phyloP scores from a whole-genome alignment of 306 rosid species.

The Vigna hirtella region DNA sequence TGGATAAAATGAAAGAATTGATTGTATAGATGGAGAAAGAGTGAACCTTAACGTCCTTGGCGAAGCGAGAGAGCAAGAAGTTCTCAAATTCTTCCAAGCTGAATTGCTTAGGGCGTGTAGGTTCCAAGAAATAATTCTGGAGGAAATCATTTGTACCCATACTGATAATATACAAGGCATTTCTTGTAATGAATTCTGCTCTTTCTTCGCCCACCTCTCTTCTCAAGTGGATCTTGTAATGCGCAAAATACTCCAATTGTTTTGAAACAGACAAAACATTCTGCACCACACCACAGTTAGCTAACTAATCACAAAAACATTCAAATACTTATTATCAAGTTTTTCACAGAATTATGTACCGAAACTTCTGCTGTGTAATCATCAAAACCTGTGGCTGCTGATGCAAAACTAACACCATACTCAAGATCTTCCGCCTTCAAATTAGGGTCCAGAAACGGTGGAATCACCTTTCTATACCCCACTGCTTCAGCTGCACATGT shows the following conservation, averaged over 20 bases:
- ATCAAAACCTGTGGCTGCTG: slow-evolving; percentile 83
- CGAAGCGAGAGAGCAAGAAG: slow-evolving; percentile 65
- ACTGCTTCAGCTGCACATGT: slow-evolving; percentile 66
- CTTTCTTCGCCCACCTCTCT: slow-evolving; percentile 54
- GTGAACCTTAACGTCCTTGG: slow-evolving; percentile 53
- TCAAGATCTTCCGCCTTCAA: slow-evolving; percentile 56
- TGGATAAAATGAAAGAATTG: not conserved
- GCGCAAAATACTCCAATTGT: slow-evolving; percentile 69
- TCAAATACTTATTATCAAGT: not conserved
- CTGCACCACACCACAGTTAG: slow-evolving; percentile 47
- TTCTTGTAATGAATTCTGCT: slow-evolving; percentile 55
- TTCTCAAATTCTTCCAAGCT: slow-evolving; percentile 53
- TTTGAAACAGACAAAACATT: slow-evolving; percentile 61
- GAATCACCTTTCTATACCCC: slow-evolving; percentile 60
- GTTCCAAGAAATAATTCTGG: slow-evolving; percentile 74
- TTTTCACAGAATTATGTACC: slow-evolving; percentile 41
- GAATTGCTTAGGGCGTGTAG: slow-evolving; percentile 65
- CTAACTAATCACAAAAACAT: not conserved
- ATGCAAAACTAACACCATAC: slow-evolving; percentile 84
- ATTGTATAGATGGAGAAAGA: slow-evolving; percentile 18
- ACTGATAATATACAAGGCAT: slow-evolving; percentile 61
- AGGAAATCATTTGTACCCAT: slow-evolving; percentile 85
- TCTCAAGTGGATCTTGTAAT: slow-evolving; percentile 62
- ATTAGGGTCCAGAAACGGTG: slow-evolving; percentile 75
- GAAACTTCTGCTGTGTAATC: slow-evolving; percentile 76